Conservation (phyloP, 768 basidiomycete species). For the Calocera cornea region DNA sequence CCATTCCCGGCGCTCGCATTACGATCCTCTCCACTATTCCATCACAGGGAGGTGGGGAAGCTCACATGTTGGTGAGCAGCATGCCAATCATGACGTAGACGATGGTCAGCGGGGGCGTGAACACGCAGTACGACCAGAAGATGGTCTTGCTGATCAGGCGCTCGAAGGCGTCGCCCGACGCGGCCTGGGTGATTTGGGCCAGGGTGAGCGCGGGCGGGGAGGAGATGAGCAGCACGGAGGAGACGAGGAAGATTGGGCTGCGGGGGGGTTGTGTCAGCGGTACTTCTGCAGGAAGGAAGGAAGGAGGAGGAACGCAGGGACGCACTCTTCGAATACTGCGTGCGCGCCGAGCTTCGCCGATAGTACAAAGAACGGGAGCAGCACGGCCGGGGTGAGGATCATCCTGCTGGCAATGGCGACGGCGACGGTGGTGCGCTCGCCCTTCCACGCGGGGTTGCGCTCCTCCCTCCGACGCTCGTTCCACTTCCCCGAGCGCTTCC, state of each 20-base stretch:
- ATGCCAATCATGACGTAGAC: slow-evolving; percentile 64
- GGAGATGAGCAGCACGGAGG: slow-evolving; percentile 67
- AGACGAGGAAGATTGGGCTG: slow-evolving; percentile 77
- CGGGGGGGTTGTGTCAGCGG: slow-evolving; percentile 2
- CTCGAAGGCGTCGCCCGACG: slow-evolving; percentile 79
- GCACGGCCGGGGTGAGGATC: slow-evolving; percentile 65
- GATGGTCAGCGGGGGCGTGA: slow-evolving; percentile 78
- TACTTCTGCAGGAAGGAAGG: neutral
- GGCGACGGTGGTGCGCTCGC: slow-evolving; percentile 73
- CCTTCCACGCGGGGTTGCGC: slow-evolving; percentile 21
- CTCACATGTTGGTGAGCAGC: slow-evolving; percentile 23
- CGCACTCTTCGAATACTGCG: slow-evolving; percentile 61
- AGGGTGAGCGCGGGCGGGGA: slow-evolving; percentile 70
- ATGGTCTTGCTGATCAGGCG: slow-evolving; percentile 80
- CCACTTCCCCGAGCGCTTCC: slow-evolving; percentile 12
- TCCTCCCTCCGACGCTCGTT: neutral
- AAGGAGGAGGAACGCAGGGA: slow-evolving; percentile 18
- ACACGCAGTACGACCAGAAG: slow-evolving; percentile 80
- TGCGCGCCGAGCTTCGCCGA: slow-evolving; percentile 47
- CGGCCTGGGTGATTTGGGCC: slow-evolving; percentile 72
- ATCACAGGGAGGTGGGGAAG: neutral
- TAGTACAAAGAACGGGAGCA: slow-evolving; percentile 63
- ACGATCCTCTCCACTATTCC: too few relatives aligned
- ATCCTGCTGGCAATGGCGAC: slow-evolving; percentile 74
- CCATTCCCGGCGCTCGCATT: too few relatives aligned